phyloP scores from a whole-genome alignment of 108 stramenopile species.

The Nitzschia putrida region DNA sequence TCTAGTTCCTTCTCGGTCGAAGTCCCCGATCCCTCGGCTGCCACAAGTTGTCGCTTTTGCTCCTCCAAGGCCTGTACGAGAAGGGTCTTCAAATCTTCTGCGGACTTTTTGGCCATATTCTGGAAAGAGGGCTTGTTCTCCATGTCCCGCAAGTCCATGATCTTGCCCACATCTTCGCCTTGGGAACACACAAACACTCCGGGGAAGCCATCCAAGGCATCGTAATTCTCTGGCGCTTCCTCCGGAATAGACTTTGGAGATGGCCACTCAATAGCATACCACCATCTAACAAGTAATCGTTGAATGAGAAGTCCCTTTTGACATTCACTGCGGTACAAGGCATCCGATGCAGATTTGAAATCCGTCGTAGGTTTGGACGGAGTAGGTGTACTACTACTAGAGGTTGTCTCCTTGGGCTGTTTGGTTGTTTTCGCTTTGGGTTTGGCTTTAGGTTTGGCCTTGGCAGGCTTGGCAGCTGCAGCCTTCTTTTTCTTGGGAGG shows the following conservation, averaged over 20 bases:
- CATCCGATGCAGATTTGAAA: conserved; percentile 52
- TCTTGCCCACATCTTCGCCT: conserved; percentile 76
- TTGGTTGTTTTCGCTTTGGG: conserved; percentile 41
- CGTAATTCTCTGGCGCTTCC: conserved; percentile 71
- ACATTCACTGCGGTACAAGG: conserved; percentile 49
- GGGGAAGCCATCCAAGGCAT: conserved; percentile 91
- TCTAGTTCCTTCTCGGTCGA: conserved; percentile 73
- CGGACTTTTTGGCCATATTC: conserved; percentile 66
- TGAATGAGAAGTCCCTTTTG: conserved; percentile 88
- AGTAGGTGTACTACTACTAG: conserved; percentile 18
- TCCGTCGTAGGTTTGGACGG: conserved; percentile 19
- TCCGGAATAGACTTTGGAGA: conserved; percentile 49
- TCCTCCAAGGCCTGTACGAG: conserved; percentile 66
- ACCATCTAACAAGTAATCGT: conserved; percentile 89
- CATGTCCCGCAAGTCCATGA: conserved; percentile 71
- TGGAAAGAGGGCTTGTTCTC: conserved; percentile 59
- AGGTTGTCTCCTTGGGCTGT: conserved; percentile 36
- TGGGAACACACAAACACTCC: conserved; percentile 88
- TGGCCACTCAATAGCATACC: conserved; percentile 94
- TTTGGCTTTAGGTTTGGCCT: conserved; percentile 45
- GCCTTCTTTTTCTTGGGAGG: conserved; percentile 25
- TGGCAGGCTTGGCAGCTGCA: conserved; percentile 16
- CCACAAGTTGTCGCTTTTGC: conserved; percentile 67
- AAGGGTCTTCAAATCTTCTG: conserved; percentile 68
- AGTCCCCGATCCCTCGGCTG: conserved; percentile 72